Conservation (phyloP, 805 yeast genomes). For the Brettanomyces nanus region DNA sequence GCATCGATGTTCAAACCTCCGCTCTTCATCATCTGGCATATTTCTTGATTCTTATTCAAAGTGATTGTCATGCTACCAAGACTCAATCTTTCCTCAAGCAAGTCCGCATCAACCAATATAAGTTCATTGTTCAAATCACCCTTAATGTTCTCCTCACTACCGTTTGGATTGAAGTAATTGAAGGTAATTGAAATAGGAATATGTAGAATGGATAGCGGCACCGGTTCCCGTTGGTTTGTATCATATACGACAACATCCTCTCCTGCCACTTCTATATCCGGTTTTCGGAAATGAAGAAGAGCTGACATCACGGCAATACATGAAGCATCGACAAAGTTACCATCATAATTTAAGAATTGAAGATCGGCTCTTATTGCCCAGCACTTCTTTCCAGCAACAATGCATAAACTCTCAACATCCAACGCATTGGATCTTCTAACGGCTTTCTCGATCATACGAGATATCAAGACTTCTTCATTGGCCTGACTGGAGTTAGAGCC, state of each 20-base stretch:
- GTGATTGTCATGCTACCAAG: conserved; percentile 81
- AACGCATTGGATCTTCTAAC: conserved; percentile 84
- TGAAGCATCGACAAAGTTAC: conserved; percentile 84
- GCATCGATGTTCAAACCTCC: conserved; percentile 88
- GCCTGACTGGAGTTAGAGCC: conserved; percentile 36
- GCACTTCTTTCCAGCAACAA: conserved; percentile 82
- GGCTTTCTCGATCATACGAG: conserved; percentile 84
- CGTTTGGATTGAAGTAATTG: conserved; percentile 69
- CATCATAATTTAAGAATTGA: conserved; percentile 84
- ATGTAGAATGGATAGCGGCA: conserved; percentile 76
- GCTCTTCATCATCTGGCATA: conserved; percentile 82
- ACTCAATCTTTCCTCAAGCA: conserved; percentile 67
- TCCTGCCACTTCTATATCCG: conserved; percentile 59
- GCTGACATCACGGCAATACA: conserved; percentile 88
- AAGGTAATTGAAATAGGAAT: conserved; percentile 86
- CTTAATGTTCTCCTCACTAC: conserved; percentile 60
- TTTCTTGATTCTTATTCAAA: conserved; percentile 79
- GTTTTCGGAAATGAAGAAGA: conserved; percentile 71
- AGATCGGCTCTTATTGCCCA: conserved; percentile 91
- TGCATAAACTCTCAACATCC: conserved; percentile 85
- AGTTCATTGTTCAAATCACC: conserved; percentile 56
- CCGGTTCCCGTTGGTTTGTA: conserved; percentile 75
- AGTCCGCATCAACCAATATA: conserved; percentile 65
- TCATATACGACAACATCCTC: conserved; percentile 62
- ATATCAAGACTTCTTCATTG: conserved; percentile 74